Base-by-base conservation (phyloP, 129 eudicot genomes). In the Helianthus annuus region DNA sequence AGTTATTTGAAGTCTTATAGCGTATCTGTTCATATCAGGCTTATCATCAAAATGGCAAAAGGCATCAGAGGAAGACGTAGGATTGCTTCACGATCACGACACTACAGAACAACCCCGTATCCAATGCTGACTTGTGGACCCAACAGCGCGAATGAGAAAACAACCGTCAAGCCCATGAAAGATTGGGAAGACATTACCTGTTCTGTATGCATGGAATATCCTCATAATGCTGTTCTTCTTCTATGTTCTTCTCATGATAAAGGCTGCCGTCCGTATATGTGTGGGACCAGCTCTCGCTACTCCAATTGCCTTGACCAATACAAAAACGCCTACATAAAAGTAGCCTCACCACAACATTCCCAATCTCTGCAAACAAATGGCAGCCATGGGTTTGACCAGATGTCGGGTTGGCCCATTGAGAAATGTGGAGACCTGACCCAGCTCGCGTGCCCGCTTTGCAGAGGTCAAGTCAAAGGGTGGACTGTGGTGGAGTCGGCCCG, bases 391-490 rank as follows among this genome's bases (percentile, higher is more conserved):
- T 45, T 78, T 49, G 75, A 48, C 29, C 78, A 79, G 24, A 66
- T 80, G 60, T 80, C 86, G 5, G 79, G 66, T 64, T 77, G 80
- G 84, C 72, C 87, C 0, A 64, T 65, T 32, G 88, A 85, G 63
- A 91, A 82, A 62, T 65, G 79, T 11, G 90, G 60, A 54, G 80
- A 86, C 59, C 83, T 81, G 53, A 19, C 86, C 0, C 89, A 85
- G 84, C 94, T 92, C 14, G 79, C 91, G 0, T 92, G 98, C 57
- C 98, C 96, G 0, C 96, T 92, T 29, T 92, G 98, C 76, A 74
- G 98, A 62, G 98, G 98, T 32, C 94, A 89, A 81, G 96, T 92
- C 69, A 92, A 92, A 86, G 96, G 96, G 29, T 92, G 96, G 96
- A 89, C 97, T 0, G 86, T 92, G 44, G 96, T 92, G 51, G 96